Evolutionary conservation across 805 yeast genomes (phyloP).

Genomic region (Lachancea sp.): DNA sequence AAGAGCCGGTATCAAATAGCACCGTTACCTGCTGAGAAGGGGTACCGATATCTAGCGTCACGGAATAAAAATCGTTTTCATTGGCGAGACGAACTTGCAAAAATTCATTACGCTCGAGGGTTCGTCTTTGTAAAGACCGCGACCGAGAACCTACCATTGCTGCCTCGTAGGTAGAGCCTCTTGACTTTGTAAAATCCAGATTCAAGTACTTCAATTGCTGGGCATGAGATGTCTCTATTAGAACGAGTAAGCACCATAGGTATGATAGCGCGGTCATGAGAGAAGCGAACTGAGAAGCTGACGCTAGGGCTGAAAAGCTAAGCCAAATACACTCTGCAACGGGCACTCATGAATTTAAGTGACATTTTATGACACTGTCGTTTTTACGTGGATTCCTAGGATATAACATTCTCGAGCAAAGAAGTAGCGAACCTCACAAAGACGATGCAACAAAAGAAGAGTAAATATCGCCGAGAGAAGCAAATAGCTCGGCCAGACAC

Average conservation of each 20-base stretch:
- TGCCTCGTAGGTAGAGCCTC: conserved; percentile 19
- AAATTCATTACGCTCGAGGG: background rate
- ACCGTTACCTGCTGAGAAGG: conserved; percentile 39
- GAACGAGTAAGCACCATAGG: background rate
- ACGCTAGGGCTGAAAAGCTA: background rate
- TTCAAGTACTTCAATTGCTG: too few relatives aligned
- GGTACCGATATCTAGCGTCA: conserved; percentile 34
- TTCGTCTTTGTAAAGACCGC: background rate
- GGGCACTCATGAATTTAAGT: background rate
- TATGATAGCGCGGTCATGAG: background rate
- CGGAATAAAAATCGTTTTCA: conserved; percentile 27
- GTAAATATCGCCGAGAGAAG: background rate
- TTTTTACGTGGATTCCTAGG: background rate
- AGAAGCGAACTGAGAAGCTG: background rate
- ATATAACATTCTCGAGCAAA: background rate
- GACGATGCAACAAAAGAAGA: background rate
- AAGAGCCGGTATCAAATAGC: conserved; percentile 45
- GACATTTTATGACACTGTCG: background rate
- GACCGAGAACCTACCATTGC: conserved; percentile 2
- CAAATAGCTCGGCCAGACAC: too few relatives aligned
- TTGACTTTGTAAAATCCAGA: conserved; percentile 20
- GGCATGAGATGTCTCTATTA: background rate
- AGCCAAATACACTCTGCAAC: background rate
- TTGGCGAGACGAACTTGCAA: conserved; percentile 1
- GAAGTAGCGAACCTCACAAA: background rate